phyloP scores from a whole-genome alignment of 176 grass and related monocot genomes.

The Tillandsia leiboldiana region DNA sequence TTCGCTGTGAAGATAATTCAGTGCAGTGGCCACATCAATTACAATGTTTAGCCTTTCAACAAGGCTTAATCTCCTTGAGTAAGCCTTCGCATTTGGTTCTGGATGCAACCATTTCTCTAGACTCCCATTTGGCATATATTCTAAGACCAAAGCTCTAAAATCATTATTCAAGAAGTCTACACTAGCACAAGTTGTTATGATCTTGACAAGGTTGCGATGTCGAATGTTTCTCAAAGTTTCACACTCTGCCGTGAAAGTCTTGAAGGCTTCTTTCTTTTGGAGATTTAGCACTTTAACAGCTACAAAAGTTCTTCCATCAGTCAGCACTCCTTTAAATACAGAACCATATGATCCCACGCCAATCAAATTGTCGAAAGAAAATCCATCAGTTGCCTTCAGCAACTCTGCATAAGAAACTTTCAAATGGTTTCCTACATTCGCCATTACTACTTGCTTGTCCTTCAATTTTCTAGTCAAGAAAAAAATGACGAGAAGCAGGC shows the following conservation, averaged over 20 bases:
- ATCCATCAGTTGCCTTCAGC: constrained; percentile 29
- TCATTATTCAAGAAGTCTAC: constrained; percentile 24
- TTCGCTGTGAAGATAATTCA: constrained; percentile 49
- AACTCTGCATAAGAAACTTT: constrained; percentile 31
- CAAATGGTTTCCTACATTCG: background rate
- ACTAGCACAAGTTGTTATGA: constrained; percentile 31
- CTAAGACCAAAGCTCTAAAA: constrained; percentile 51
- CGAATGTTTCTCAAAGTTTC: constrained; percentile 38
- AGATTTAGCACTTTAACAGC: constrained; percentile 50
- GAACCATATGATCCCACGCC: constrained; percentile 32
- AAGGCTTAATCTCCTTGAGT: constrained; percentile 17
- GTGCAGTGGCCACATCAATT: constrained; percentile 34
- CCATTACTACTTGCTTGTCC: background rate
- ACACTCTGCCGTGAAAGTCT: constrained; percentile 39
- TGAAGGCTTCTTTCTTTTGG: constrained; percentile 16
- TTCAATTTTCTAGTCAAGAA: background rate
- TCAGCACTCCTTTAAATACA: constrained; percentile 30
- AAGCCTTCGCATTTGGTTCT: background rate
- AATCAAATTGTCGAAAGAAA: constrained; percentile 28
- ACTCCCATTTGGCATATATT: constrained; percentile 34
- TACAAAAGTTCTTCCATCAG: background rate
- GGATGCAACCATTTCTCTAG: constrained; percentile 45
- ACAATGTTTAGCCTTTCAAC: constrained; percentile 26
- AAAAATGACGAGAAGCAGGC: background rate
- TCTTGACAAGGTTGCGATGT: constrained; percentile 38